phyloP scores from a whole-genome alignment of 163 green algal genomes.

The Coccomyxa subellipsoidea region DNA sequence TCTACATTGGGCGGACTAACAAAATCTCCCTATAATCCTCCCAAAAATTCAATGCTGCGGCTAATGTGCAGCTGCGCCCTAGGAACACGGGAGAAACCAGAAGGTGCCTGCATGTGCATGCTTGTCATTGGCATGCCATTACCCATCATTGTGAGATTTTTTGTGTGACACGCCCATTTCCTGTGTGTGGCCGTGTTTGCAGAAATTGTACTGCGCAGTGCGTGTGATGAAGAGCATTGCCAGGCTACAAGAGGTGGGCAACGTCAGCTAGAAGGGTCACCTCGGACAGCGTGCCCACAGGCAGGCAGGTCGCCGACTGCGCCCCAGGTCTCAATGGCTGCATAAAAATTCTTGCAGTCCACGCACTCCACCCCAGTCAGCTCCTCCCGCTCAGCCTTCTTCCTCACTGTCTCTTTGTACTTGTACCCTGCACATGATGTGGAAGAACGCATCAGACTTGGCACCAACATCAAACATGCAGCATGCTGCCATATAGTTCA shows the following conservation, averaged over 20 bases:
- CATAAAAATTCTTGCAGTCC: constrained; percentile 56
- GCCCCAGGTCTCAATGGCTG: constrained; percentile 53
- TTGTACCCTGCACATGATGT: constrained; percentile 31
- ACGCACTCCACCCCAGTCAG: constrained; percentile 54
- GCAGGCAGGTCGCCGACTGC: constrained; percentile 1
- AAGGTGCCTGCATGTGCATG: no score
- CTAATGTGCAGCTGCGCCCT: no score
- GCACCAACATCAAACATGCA: no score
- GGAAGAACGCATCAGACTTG: background rate
- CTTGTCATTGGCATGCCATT: no score
- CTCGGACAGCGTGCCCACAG: constrained; percentile 33
- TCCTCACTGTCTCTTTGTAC: constrained; percentile 56
- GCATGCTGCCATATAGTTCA: no score
- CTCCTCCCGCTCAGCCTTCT: constrained; percentile 39
- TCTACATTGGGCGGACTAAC: no score
- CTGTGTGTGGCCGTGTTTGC: no score
- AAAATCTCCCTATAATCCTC: no score
- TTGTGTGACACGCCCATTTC: no score
- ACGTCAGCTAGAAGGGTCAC: background rate
- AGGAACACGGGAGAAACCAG: no score
- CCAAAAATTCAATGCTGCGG: no score
- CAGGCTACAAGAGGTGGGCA: background rate
- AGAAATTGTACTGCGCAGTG: background rate
- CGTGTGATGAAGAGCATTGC: background rate
- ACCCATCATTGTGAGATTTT: no score